Percentiles rank a stretch among this genome's conserved stretches.
phyloP scores from a whole-genome alignment of 371 early-diverging fungal genomes.

The Apophysomyces elegans region DNA sequence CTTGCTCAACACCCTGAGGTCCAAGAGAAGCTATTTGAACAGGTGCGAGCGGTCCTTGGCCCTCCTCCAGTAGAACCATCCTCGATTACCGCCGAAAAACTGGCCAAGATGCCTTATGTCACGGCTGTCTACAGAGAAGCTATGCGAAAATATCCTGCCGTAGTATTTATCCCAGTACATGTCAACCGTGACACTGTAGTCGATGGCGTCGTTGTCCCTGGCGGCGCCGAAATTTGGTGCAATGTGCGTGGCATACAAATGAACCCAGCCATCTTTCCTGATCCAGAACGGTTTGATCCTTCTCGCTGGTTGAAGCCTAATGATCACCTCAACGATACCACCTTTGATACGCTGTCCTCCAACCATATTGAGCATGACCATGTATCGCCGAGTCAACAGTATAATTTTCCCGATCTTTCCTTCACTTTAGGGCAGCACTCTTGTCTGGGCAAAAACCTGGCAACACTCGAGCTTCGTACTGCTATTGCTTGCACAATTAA shows the following conservation, averaged over 20 bases:
- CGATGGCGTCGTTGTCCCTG: slow-evolving; percentile 45
- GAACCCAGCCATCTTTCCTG: slow-evolving; percentile 46
- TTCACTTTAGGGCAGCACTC: slow-evolving; percentile 52
- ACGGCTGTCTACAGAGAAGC: slow-evolving; percentile 56
- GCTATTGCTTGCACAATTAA: slow-evolving; percentile 48
- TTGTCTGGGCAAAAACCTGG: slow-evolving; percentile 53
- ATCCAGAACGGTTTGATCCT: slow-evolving; percentile 46
- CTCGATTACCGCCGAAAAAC: slow-evolving; percentile 41
- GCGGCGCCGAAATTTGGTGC: slow-evolving; percentile 51
- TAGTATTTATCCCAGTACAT: slow-evolving; percentile 52
- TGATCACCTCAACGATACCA: neutral
- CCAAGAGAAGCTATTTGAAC: slow-evolving; percentile 40
- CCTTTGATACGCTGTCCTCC: slow-evolving; percentile 24
- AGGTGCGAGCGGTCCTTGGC: slow-evolving; percentile 44
- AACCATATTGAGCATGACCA: neutral
- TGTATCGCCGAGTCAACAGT: slow-evolving; percentile 34
- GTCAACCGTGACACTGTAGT: slow-evolving; percentile 45
- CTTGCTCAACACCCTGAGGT: slow-evolving; percentile 44
- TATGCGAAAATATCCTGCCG: slow-evolving; percentile 53
- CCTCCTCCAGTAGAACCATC: slow-evolving; percentile 43
- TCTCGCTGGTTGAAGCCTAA: slow-evolving; percentile 40
- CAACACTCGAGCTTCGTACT: slow-evolving; percentile 46
- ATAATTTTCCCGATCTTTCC: slow-evolving; percentile 50
- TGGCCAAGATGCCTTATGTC: slow-evolving; percentile 43
- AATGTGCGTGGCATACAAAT: slow-evolving; percentile 55